Evolutionary conservation across 225 moss, liverwort and hornwort species (phyloP).

Genomic region (Lunularia cruciata): DNA sequence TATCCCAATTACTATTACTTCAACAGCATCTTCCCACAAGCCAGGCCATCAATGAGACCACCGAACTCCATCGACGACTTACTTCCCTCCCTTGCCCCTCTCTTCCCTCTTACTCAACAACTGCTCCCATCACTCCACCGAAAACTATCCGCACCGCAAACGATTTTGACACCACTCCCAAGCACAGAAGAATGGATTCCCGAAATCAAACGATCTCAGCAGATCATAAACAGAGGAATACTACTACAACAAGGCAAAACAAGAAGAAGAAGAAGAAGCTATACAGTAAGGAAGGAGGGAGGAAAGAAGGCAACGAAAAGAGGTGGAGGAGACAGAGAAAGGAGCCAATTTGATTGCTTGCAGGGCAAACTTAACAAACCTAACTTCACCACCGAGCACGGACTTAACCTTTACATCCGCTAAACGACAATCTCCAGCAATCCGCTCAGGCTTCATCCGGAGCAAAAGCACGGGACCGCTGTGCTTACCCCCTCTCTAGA

Average conservation of each 20-base stretch:
- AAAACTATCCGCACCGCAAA: not conserved
- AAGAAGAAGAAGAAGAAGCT: slow-evolving; percentile 2
- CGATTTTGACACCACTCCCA: not conserved
- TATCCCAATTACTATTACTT: not conserved
- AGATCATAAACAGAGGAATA: not conserved
- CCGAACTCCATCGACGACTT: slow-evolving; percentile 3
- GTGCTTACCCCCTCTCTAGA: too few species aligned
- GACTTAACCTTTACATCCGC: not conserved
- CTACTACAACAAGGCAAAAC: not conserved
- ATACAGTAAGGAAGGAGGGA: not conserved
- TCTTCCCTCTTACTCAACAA: slow-evolving; percentile 3
- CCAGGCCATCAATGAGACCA: not conserved
- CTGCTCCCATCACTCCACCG: not conserved
- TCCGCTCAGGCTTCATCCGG: too few species aligned
- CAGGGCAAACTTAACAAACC: not conserved
- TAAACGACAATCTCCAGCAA: too few species aligned
- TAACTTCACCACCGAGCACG: not conserved
- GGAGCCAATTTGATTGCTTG: not conserved
- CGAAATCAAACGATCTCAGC: not conserved
- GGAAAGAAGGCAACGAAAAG: not conserved
- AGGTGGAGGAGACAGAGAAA: too few species aligned
- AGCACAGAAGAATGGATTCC: not conserved
- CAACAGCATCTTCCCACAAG: not conserved
- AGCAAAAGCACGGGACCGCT: too few species aligned
- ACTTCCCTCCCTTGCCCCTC: not conserved